A percentile compares a stretch with the other conserved stretches of the same genome.
phyloP scores from a whole-genome alignment of 331 rosid species.

The Erythrophleum ivorense region DNA sequence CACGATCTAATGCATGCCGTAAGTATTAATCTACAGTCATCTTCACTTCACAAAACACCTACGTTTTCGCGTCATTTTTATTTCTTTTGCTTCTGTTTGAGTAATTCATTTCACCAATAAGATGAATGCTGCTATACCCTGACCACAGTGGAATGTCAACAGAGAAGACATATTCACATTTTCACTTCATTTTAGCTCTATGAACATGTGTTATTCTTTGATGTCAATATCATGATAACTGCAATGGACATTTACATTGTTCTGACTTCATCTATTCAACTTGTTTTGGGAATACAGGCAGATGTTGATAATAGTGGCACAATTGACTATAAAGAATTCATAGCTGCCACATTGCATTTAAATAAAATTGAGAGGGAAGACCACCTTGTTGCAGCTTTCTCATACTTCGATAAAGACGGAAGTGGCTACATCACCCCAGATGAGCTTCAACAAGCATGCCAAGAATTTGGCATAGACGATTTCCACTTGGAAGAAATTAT shows the following conservation, averaged over 20 bases:
- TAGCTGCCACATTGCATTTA: conserved; percentile 90
- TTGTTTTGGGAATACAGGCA: conserved; percentile 59
- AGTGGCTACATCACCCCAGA: conserved; percentile 90
- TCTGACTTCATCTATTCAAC: conserved; percentile 18
- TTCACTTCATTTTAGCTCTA: neutral
- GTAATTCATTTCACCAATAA: neutral
- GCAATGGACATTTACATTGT: neutral
- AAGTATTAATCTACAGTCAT: conserved; percentile 47
- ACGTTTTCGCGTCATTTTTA: neutral
- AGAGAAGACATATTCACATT: neutral
- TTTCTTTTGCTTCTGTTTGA: neutral
- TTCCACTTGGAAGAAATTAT: conserved; percentile 72
- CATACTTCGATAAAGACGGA: conserved; percentile 88
- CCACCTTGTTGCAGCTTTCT: conserved; percentile 77
- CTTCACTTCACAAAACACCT: conserved; percentile 3
- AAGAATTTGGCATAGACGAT: conserved; percentile 76
- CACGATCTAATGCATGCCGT: conserved; percentile 83
- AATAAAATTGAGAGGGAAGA: conserved; percentile 83
- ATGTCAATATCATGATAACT: neutral
- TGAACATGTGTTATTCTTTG: too few species aligned
- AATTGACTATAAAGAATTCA: conserved; percentile 85
- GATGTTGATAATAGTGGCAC: conserved; percentile 88
- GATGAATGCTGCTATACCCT: neutral
- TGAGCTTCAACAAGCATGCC: conserved; percentile 90
- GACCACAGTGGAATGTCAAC: too few species aligned